Percentiles rank a stretch among this genome's conserved stretches.
phyloP scores from a whole-genome alignment of 495 filamentous ascomycete genomes.

The Geoglossum glabrum region DNA sequence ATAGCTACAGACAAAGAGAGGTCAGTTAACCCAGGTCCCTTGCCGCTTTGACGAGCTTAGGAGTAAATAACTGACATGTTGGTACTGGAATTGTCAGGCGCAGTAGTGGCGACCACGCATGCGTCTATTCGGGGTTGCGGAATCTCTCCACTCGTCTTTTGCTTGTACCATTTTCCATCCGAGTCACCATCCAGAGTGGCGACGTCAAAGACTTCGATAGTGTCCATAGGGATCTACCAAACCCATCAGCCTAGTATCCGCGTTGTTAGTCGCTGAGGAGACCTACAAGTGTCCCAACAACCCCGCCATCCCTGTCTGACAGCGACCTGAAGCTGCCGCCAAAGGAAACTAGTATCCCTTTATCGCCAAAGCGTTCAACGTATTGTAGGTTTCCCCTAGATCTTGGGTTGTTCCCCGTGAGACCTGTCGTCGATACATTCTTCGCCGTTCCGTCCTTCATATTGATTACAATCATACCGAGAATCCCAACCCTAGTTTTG shows the following conservation, averaged over 20 bases:
- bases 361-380: conserved; percentile 14
- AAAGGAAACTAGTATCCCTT: conserved; percentile 20
- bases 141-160: conserved; percentile 16
- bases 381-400: conserved; percentile 17
- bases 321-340: conserved; percentile 17
- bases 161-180: conserved; percentile 19
- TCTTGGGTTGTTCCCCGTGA: conserved; percentile 13
- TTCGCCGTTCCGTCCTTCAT: conserved; percentile 15
- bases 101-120: conserved; percentile 15
- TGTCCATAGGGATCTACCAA: conserved; percentile 13
- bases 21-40: too few species aligned
- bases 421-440: conserved; percentile 18
- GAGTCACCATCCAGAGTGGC: conserved; percentile 13
- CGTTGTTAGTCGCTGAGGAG: not conserved
- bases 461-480: conserved; percentile 22
- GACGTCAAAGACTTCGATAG: conserved; percentile 21
- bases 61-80: conserved; percentile 13
- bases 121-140: conserved; percentile 18
- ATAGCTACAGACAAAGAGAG: not conserved
- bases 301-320: conserved; percentile 4
- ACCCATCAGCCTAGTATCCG: not conserved
- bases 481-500: conserved; percentile 11
- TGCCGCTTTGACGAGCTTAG: not conserved
- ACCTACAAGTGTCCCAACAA: conserved; percentile 9
- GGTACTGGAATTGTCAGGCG: conserved; percentile 17